Evolutionary conservation across 345 rosid genomes (phyloP).

Genomic region (Arabis alpina): DNA sequence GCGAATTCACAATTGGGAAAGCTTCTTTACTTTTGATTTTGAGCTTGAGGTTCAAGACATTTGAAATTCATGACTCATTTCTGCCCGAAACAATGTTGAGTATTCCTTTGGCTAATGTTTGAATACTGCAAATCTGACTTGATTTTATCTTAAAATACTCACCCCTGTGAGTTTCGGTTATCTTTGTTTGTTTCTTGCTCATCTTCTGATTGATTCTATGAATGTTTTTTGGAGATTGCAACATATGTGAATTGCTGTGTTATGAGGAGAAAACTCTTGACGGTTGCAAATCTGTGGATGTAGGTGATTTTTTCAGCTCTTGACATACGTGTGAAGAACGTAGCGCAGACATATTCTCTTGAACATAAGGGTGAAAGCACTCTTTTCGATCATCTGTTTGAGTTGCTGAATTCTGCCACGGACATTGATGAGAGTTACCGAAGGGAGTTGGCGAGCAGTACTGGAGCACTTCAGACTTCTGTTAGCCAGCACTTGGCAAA

Average conservation of each 20-base stretch:
- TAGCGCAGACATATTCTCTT: slow-evolving; percentile 89
- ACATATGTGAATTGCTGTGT: slow-evolving; percentile 17
- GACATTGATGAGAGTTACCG: slow-evolving; percentile 73
- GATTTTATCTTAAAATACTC: not conserved
- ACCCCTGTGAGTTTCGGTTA: not conserved
- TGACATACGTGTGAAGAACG: slow-evolving; percentile 95
- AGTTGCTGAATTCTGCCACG: slow-evolving; percentile 61
- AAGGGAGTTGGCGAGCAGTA: slow-evolving; percentile 85
- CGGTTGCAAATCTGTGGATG: slow-evolving; percentile 35
- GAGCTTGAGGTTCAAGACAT: slow-evolving; percentile 8
- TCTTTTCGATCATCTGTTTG: slow-evolving; percentile 81
- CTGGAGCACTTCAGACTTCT: slow-evolving; percentile 91
- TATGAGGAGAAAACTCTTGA: slow-evolving; percentile 24
- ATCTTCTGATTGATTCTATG: slow-evolving; percentile 22
- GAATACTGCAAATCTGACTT: slow-evolving; percentile 14
- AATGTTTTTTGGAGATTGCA: slow-evolving; percentile 10
- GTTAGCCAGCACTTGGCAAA: slow-evolving; percentile 93
- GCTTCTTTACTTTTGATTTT: slow-evolving; percentile 3
- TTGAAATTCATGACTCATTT: slow-evolving; percentile 17
- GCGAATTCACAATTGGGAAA: not conserved
- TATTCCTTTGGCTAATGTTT: not conserved
- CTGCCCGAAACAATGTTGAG: not conserved
- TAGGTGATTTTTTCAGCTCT: slow-evolving; percentile 97
- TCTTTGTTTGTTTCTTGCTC: slow-evolving; percentile 6
- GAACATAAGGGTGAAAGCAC: slow-evolving; percentile 91